phyloP scores from a whole-genome alignment of 768 basidiomycete genomes.

The Ramaria rubella region DNA sequence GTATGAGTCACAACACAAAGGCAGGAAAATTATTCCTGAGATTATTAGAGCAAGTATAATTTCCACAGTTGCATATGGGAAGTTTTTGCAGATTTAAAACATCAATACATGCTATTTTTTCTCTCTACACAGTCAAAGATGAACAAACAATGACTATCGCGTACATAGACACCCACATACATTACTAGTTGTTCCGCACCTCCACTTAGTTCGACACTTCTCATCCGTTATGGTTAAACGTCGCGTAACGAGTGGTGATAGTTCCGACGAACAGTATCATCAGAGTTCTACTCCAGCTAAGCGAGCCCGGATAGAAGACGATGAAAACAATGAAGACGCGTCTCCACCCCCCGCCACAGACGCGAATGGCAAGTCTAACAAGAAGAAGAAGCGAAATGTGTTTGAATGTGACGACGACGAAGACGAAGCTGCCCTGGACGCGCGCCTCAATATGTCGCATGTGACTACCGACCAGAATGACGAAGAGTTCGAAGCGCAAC shows the following conservation, averaged over 20 bases:
- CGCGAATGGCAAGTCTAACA: constrained; percentile 28
- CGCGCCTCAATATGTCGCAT: constrained; percentile 11
- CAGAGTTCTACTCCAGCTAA: constrained; percentile 34
- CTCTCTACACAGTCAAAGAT: too few species aligned
- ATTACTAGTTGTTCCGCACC: too few species aligned
- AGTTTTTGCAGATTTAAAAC: too few species aligned
- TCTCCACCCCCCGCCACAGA: constrained; percentile 25
- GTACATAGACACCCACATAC: too few species aligned
- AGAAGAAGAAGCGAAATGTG: constrained; percentile 16
- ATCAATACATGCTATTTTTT: too few species aligned
- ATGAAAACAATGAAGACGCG: constrained; percentile 26
- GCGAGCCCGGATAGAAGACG: constrained; percentile 38
- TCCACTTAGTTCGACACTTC: too few species aligned
- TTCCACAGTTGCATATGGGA: too few species aligned
- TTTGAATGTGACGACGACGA: constrained; percentile 18
- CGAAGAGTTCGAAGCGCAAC: constrained; percentile 60
- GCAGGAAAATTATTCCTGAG: too few species aligned
- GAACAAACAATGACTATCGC: too few species aligned
- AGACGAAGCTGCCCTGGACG: constrained; percentile 13
- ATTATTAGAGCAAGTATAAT: too few species aligned
- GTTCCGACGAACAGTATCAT: constrained; percentile 29
- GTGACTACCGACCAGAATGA: constrained; percentile 40
- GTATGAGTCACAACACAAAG: not conserved
- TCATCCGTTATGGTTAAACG: constrained; percentile 58
- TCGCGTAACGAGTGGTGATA: constrained; percentile 29